Base-by-base conservation (phyloP, 2,329 filamentous ascomycete species). In the Pseudogymnoascus sp. region DNA sequence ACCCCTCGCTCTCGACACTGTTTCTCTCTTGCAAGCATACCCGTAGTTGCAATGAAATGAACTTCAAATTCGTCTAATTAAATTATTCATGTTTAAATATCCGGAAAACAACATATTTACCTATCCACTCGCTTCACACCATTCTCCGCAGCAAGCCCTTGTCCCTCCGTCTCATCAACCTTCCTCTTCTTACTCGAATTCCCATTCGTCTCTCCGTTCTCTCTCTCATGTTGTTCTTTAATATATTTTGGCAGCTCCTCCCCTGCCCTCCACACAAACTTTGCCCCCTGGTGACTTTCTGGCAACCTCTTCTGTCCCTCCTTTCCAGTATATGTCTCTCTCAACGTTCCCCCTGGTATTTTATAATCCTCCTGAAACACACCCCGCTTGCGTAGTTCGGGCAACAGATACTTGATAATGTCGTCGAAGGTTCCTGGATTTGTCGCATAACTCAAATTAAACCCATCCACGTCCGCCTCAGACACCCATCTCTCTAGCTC, bases 381-480 rank as follows among this genome's bases (percentile, higher is more conserved):
- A 0, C 84, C 84, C 11, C 86, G 77, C 9, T 75, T 75, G 17
- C 78, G 80, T 10, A 89, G 77, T 67, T 88, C 87, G 0, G 86
- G 87, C 1, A 89, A 72, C 4, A 89, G 73, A 0, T 87, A 76
- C 19, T 88, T 84, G 33, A 84, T 80, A 15, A 89, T 83, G 65
- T 89, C 86, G 64, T 84, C 81, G 75, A 89, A 89, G 0, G 85
- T 85, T 60, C 83, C 80, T 0, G 86, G 87, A 70, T 86, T 86
- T 13, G 88, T 73, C 0, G 83, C 82, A 64, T 89, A 88, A 2
- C 83, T 83, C 71, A 90, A 81, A 70, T 91, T 91, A 75, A 91
- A 91, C 0, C 88, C 88, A 69, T 91, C 88, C 1, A 90, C 81
- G 66, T 89, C 88, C 0, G 85, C 87, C 70, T 89, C 86, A 1